Evolutionary conservation across 768 basidiomycete species (phyloP), one percentile per base, ranked within the genome.

Genomic region (Obba rivulosa): DNA sequence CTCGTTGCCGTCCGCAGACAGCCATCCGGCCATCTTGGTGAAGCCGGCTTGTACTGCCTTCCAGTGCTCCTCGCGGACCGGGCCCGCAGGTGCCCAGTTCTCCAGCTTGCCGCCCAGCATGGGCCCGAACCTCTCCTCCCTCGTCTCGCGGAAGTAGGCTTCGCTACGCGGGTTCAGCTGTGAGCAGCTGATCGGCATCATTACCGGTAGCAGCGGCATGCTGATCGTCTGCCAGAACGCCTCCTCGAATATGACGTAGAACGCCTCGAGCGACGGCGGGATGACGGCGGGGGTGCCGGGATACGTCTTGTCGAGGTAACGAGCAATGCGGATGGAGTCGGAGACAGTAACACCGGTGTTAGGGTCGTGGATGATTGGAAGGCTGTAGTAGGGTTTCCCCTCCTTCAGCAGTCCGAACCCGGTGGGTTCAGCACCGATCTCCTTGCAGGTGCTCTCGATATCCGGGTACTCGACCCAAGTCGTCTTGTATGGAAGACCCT

Each of bases 351-450:
- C 50, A 5, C 64, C 66, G 4, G 74, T 77, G 34, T 59, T 58
- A 0, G 70, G 68, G 54, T 81, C 78, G 53, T 72, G 57, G 46
- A 83, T 77, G 23, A 71, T 66, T 0, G 81, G 80, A 0, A 78
- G 62, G 10, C 75, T 78, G 60, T 78, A 77, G 34, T 50, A 1
- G 58, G 65, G 9, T 43, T 42, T 1, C 66, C 69, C 46, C 69
- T 66, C 17, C 2, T 55, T 46, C 45, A 62, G 63, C 9, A 34
- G 58, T 4, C 45, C 18, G 13, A 31, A 31, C 14, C 48, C 39
- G 0, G 70, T 74, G 2, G 73, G 67, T 3, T 57, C 49, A 10
- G 69, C 65, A 0, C 69, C 66, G 8, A 70, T 41, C 45, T 66
- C 58, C 45, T 64, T 65, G 62, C 60, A 62, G 35, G 54, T 57